Base-by-base conservation (phyloP, 148 eudicot genomes). In the Salicornia ramosissima region DNA sequence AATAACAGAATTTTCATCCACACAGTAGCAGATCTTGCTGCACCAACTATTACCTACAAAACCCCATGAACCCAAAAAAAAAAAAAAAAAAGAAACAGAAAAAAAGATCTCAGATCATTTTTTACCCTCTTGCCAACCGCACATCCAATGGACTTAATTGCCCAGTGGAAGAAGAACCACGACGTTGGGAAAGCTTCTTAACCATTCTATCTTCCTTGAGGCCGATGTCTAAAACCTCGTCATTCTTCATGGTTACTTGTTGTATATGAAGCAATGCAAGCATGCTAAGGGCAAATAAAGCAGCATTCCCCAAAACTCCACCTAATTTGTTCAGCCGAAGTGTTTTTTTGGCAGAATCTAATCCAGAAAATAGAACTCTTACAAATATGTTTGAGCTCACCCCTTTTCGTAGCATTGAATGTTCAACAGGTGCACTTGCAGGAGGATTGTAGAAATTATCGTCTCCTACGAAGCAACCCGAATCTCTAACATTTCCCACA, bases 201-300 rank as follows among this genome's bases (percentile, higher is more conserved):
- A 22, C 77, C 50, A 60, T 78, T 75, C 74, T 76, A 30, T 82
- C 83, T 45, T 78, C 84, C 65, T 77, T 79, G 18, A 10, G 65
- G 68, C 72, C 75, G 19, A 73, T 75, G 59, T 75, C 71, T 67
- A 77, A 57, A 26, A 64, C 33, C 36, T 55, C 63, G 42, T 79
- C 76, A 53, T 70, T 83, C 73, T 82, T 83, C 46, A 46, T 62
- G 22, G 86, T 74, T 14, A 68, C 77, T 71, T 84, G 96, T 47
- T 90, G 88, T 50, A 93, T 75, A 75, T 86, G 98, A 66, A 94
- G 73, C 65, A 86, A 65, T n/a, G 90, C 91, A 40, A 94, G 68
- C 96, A 88, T 87, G 86, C 96, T 94, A 56, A 94, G 47, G 34
- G 96, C 89, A 60, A 94, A 80, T 66, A 94, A 72, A 73, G 97